Evolutionary conservation across 176 grass and related monocot genomes (phyloP), one percentile per base, ranked within the genome.

Genomic region (Oryza glaberrima): DNA sequence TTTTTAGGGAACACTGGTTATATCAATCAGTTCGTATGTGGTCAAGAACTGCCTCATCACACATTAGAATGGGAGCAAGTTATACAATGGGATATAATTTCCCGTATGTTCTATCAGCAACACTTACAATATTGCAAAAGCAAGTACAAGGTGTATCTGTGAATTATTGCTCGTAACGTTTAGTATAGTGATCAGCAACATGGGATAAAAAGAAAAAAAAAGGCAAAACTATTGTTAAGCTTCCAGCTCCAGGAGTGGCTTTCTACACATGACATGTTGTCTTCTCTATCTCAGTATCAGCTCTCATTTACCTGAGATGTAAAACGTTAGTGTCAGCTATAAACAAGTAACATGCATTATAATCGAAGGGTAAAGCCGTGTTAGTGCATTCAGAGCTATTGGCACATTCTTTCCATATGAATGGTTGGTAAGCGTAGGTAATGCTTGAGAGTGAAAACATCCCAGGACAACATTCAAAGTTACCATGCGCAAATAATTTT

Each of bases 291-390:
- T 58, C 20, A 14, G 5, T 65, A n/a, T 70, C 78, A 66, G n/a
- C 73, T 82, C 43, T 91, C 89, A 91, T 76, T 91, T 91, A 70
- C 89, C 89, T 91, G 81, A 65, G 30, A 81, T 49, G 51, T 6
- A 84, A 76, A 80, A 75, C 7, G 48, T 75, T 51, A 38, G 64
- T 70, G 63, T 84, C 65, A 82, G 38, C 26, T 5, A 73, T 68
- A 71, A 10, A 38, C 32, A 23, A 71, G 17, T 64, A 80, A 45
- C 73, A 23, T 9, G 64, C 16, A 23, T 66, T 49, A 4, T 14
- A 82, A 49, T 43, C 36, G 26, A 78, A 58, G 58, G 26, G 63
- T 30, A 15, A 38, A 49, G 44, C 22, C 9, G 15, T 51, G 15
- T 34, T 48, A 34, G 68, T 36, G 43, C 11, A 11, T 49, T 63